These are phyloP conservation scores for Sarocladium strictum DNA, from an alignment of 2,329 filamentous ascomycete genomes.

Conservation along the genomic window DNA sequence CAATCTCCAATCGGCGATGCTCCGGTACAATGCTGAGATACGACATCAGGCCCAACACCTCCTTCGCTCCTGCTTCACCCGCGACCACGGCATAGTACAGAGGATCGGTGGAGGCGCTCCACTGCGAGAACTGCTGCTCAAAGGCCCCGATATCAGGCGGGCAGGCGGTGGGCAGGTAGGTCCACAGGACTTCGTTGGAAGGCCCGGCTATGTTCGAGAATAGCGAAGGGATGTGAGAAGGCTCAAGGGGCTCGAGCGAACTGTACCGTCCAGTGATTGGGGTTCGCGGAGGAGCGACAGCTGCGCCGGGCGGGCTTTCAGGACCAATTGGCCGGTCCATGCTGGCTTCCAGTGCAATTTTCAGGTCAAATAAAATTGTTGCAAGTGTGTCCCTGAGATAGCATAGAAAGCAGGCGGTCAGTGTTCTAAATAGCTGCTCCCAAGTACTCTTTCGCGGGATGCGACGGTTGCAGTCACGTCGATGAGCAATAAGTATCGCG, in stretches of 20 bases:
- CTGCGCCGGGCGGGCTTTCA: constrained; percentile 10
- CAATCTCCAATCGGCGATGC: constrained; percentile 51
- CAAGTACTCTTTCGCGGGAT: too few species aligned
- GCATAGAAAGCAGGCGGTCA: too few species aligned
- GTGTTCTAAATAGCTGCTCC: too few species aligned
- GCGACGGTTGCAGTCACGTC: not conserved
- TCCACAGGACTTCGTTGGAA: constrained; percentile 26
- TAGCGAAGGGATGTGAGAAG: constrained; percentile 20
- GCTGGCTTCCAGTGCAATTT: too few species aligned
- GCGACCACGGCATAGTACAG: constrained; percentile 40
- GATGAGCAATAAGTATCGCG: too few species aligned
- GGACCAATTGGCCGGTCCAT: constrained; percentile 1
- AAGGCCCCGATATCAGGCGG: constrained; percentile 17
- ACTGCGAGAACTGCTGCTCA: constrained; percentile 18
- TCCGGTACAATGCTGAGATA: constrained; percentile 41
- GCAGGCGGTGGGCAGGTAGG: constrained; percentile 25
- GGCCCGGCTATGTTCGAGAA: constrained; percentile 27
- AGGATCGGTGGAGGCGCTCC: constrained; percentile 24
- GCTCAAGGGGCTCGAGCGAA: constrained; percentile 22
- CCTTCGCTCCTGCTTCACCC: constrained; percentile 18
- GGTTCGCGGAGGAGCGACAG: constrained; percentile 14
- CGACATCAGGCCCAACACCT: constrained; percentile 33
- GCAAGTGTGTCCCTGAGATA: too few species aligned
- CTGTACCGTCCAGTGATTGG: constrained; percentile 24
- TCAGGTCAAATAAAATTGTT: too few species aligned